Conservation (phyloP, 768 basidiomycete species). For the Podaxis sp. region DNA sequence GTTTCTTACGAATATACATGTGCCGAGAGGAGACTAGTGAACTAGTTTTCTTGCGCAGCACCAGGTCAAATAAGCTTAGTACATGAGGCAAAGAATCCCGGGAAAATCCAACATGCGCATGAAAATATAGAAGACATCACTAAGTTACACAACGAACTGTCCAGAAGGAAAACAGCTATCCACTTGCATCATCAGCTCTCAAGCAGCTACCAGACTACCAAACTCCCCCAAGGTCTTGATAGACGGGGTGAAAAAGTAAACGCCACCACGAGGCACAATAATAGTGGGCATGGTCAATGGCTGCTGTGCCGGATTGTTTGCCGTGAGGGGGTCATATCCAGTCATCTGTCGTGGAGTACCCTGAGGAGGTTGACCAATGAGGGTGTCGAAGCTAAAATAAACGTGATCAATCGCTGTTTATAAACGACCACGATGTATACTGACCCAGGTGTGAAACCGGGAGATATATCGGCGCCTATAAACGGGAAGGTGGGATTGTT, state of each 20-base stretch:
- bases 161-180: neutral
- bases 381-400: constrained; percentile 43
- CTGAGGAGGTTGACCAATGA: constrained; percentile 35
- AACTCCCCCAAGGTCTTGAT: constrained; percentile 39
- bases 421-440: neutral
- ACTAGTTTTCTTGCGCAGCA: neutral
- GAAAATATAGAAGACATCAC: neutral
- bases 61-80: neutral
- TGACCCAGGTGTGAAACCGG: constrained; percentile 21
- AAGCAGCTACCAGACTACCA: neutral
- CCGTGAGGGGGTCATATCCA: constrained; percentile 28
- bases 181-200: neutral
- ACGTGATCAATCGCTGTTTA: constrained; percentile 23
- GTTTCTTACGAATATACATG: neutral
- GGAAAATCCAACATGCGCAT: neutral
- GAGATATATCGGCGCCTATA: neutral
- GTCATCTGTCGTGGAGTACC: constrained; percentile 19
- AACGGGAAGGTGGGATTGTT: constrained; percentile 36
- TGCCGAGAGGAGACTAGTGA: neutral
- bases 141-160: neutral
- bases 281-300: constrained; percentile 34
- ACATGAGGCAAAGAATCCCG: neutral
- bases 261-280: constrained; percentile 46
- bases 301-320: constrained; percentile 24
- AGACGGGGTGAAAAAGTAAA: constrained; percentile 53